Conservation (phyloP, 108 stramenopile species). For the Cyclotella kingstonii region DNA sequence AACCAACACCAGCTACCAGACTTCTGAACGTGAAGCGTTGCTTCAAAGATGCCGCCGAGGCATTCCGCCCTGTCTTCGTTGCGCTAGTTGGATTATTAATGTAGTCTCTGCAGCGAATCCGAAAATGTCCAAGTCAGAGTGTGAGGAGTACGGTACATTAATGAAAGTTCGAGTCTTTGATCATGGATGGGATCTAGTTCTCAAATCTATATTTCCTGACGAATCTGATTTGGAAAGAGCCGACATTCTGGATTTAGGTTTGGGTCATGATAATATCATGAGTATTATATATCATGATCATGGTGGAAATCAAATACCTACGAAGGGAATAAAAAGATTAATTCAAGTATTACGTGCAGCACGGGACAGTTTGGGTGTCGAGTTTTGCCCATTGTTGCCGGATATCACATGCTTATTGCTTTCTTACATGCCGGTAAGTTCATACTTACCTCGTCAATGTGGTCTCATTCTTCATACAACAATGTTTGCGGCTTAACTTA, state of each 20-base stretch:
- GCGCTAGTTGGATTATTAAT: constrained; percentile 42
- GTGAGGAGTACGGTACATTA: constrained; percentile 47
- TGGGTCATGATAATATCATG: constrained; percentile 39
- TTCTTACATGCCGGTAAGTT: constrained; percentile 40
- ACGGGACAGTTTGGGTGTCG: constrained; percentile 41
- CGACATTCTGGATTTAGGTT: constrained; percentile 37
- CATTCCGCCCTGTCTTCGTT: constrained; percentile 38
- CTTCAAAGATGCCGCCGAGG: constrained; percentile 21
- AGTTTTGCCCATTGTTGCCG: constrained; percentile 40
- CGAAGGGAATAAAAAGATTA: constrained; percentile 26
- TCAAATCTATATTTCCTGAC: constrained; percentile 38
- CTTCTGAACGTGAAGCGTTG: constrained; percentile 15
- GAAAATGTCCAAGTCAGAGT: constrained; percentile 9
- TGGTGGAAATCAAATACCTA: constrained; percentile 21
- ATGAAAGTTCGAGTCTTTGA: constrained; percentile 60
- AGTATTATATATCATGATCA: constrained; percentile 30
- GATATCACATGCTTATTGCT: constrained; percentile 39
- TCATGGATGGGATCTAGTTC: constrained; percentile 40
- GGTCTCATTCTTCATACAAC: not conserved
- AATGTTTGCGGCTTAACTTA: too few species aligned
- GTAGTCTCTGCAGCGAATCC: constrained; percentile 33
- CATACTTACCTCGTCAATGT: not conserved
- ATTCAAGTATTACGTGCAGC: constrained; percentile 23
- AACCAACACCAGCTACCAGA: not conserved
- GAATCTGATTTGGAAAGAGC: constrained; percentile 34